Conservation (phyloP, 495 filamentous ascomycete species). For the Astrothelium macrocarpum region DNA sequence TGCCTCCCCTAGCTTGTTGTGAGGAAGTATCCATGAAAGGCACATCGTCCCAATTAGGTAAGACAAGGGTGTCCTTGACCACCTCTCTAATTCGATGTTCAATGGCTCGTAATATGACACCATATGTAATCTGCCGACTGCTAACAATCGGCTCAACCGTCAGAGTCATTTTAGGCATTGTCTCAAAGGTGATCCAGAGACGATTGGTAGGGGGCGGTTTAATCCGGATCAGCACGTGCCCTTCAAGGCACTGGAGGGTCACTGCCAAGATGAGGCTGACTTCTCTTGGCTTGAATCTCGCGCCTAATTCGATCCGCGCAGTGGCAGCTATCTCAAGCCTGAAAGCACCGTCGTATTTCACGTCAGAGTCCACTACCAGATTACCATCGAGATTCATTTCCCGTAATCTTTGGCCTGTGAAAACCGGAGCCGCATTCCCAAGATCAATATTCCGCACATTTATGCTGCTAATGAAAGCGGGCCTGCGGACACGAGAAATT, state of each 20-base stretch:
- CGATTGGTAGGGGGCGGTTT: conserved; percentile 95
- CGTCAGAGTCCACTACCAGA: conserved; percentile 70
- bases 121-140: conserved; percentile 88
- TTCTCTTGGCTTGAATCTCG: conserved; percentile 79
- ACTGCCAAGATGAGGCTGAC: conserved; percentile 83
- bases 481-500: conserved; percentile 86
- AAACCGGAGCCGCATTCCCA: conserved; percentile 75
- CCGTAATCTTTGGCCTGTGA: conserved; percentile 80
- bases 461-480: conserved; percentile 76
- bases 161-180: conserved; percentile 84
- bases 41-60: conserved; percentile 90
- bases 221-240: conserved; percentile 72
- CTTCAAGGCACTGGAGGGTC: conserved; percentile 74
- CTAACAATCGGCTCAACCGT: conserved; percentile 91
- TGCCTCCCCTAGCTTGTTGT: conserved; percentile 74
- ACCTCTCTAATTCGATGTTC: conserved; percentile 91
- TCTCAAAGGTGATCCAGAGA: conserved; percentile 87
- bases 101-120: conserved; percentile 81
- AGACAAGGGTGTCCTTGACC: conserved; percentile 82
- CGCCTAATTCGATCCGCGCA: conserved; percentile 79
- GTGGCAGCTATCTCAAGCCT: conserved; percentile 80
- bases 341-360: conserved; percentile 83
- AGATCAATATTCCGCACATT: conserved; percentile 72
- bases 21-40: conserved; percentile 73
- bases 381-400: conserved; percentile 89